Evolutionary conservation across 2,329 filamentous ascomycete genomes (phyloP).

Genomic region (Apiospora arundinis): DNA sequence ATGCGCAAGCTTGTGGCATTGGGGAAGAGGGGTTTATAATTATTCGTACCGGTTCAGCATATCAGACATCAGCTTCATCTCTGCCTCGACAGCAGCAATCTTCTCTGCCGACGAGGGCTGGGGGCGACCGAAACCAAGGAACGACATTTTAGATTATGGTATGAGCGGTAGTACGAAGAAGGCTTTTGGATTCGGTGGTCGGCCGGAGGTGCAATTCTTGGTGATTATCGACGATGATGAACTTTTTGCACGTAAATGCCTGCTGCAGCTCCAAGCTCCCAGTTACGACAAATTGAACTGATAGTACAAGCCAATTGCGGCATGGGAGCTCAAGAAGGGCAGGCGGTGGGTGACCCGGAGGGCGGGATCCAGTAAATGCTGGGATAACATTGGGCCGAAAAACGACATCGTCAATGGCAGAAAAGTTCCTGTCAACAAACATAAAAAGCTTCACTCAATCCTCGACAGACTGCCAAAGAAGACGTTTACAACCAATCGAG

Average conservation of each 20-base stretch:
- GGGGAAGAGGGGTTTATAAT: too few relatives aligned
- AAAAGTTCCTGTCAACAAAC: background rate
- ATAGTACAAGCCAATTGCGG: background rate
- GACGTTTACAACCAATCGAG: background rate
- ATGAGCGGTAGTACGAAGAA: background rate
- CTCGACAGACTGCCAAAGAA: background rate
- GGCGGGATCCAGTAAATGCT: background rate
- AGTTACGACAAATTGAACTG: slow-evolving; percentile 13
- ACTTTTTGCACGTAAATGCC: slow-evolving; percentile 19
- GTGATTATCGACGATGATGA: slow-evolving; percentile 1
- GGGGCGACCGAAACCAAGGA: slow-evolving; percentile 75
- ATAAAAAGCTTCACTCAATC: slow-evolving; percentile 3
- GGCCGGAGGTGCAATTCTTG: slow-evolving; percentile 1
- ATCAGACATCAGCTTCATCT: slow-evolving; percentile 96
- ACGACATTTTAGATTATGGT: slow-evolving; percentile 63
- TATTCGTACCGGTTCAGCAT: slow-evolving; percentile 89
- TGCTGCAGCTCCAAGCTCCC: slow-evolving; percentile 1
- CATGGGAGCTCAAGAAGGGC: background rate
- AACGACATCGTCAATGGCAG: background rate
- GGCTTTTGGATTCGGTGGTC: background rate
- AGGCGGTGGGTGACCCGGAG: background rate
- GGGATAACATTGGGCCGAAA: slow-evolving; percentile 9
- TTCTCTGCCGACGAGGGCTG: slow-evolving; percentile 96
- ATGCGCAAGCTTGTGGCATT: slow-evolving; percentile 3
- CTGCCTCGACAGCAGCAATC: slow-evolving; percentile 93